Conservation (phyloP, 495 filamentous ascomycete species). For the Xylaria telfairii region DNA sequence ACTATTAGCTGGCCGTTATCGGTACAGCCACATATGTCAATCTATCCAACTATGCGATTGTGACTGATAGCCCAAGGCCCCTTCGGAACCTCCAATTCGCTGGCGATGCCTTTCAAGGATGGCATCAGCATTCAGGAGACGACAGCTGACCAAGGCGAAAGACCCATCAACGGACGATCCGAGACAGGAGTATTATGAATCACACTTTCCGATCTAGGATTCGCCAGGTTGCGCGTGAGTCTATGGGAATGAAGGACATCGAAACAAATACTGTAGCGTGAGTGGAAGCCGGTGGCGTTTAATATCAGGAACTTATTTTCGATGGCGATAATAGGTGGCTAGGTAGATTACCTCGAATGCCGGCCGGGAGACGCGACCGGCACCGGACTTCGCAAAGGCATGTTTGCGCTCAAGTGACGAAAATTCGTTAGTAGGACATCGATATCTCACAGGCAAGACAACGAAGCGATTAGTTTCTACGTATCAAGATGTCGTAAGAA, state of each 20-base stretch:
- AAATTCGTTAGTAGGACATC: background rate
- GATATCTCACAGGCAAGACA: background rate
- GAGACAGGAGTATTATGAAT: background rate
- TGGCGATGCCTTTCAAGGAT: too few species aligned
- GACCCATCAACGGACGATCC: background rate
- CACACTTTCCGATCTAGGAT: background rate
- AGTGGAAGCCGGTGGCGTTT: background rate
- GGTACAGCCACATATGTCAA: slow-evolving; percentile 3
- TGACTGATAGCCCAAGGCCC: background rate
- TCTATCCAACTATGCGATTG: background rate
- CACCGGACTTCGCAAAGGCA: background rate
- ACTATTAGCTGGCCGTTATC: background rate
- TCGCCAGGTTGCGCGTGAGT: background rate
- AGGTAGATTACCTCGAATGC: background rate
- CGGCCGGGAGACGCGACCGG: background rate
- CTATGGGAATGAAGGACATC: background rate
- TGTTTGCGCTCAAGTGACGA: background rate
- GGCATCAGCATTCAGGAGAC: background rate
- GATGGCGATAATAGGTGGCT: background rate
- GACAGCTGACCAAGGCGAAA: background rate
- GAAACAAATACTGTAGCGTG: background rate
- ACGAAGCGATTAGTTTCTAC: background rate
- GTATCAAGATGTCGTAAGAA: background rate
- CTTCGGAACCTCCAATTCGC: slow-evolving; percentile 6
- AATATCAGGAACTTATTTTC: background rate